These are phyloP conservation scores for Cylindrotheca fusiformis DNA, from an alignment of 108 stramenopile genomes.

Conservation along the genomic window DNA sequence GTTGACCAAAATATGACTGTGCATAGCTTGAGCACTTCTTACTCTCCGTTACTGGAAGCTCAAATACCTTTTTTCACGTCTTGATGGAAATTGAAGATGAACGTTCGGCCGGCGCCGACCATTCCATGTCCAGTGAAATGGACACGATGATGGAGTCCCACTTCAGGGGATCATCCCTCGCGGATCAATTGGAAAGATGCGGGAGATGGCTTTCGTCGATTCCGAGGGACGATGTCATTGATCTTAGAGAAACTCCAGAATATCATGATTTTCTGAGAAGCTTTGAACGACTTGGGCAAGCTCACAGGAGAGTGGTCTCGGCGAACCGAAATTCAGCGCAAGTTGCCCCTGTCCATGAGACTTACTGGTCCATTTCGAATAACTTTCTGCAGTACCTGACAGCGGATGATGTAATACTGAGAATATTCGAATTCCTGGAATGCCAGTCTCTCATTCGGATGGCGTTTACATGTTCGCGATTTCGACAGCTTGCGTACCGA, in stretches of 20 bases:
- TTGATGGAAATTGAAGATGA: too few species aligned
- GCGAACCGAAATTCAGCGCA: slow-evolving; percentile 30
- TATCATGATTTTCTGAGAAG: slow-evolving; percentile 58
- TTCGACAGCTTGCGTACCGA: slow-evolving; percentile 48
- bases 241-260: slow-evolving; percentile 55
- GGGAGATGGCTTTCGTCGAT: slow-evolving; percentile 69
- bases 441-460: slow-evolving; percentile 58
- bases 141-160: too few species aligned
- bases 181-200: slow-evolving; percentile 60
- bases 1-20: too few species aligned
- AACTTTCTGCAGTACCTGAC: slow-evolving; percentile 56
- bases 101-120: too few species aligned
- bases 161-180: too few species aligned
- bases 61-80: too few species aligned
- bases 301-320: slow-evolving; percentile 55
- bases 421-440: slow-evolving; percentile 69
- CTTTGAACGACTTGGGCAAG: slow-evolving; percentile 57
- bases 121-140: too few species aligned
- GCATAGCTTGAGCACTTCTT: too few species aligned
- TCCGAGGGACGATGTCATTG: slow-evolving; percentile 62
- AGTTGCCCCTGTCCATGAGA: slow-evolving; percentile 6
- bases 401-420: slow-evolving; percentile 68
- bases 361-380: slow-evolving; percentile 2
- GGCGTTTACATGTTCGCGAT: slow-evolving; percentile 61
- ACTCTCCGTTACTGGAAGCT: too few species aligned